Evolutionary conservation across 1,284 basidiomycete species (phyloP), one percentile per base, ranked within the genome.

Genomic region (Cryptococcus floricola): DNA sequence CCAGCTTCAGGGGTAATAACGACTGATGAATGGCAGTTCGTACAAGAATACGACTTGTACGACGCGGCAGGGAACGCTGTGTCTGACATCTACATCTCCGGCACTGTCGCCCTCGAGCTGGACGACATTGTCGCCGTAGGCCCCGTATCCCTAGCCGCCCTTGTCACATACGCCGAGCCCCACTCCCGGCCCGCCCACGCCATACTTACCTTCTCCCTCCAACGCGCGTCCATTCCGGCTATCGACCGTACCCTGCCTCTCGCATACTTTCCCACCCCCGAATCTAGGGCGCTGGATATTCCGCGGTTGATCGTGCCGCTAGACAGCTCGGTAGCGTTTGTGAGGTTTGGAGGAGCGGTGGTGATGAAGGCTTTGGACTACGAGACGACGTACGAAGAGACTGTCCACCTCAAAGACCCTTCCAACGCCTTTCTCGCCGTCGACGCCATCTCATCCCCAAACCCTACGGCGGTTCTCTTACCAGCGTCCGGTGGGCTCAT

Each of bases 331-430:
- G 69, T 69, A 7, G 76, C 73, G 5, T 78, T 79, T 53, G 66
- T 79, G 39, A 64, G 69, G 16, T 78, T 80, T 42, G 65, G 73
- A 9, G 70, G 74, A 39, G 67, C 67, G 4, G 65, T 79, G 16
- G 67, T 79, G 18, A 60, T 76, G 50, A 56, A 72, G 2, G 76
- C 76, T 1, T 59, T 78, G 4, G 53, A 59, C 14, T 53, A 58
- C 19, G 51, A 57, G 31, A 58, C 54, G 9, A 61, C 68, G 4
- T 74, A 77, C 56, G 75, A 76, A 52, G 74, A 77, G 48, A 62
- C 63, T 25, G 65, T 78, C 42, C 52, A 64, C 16, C 66, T 78
- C 41, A 68, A 68, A 53, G 70, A 75, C 50, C 52, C 69, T 0
- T 56, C 62, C n/a, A 76, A 78, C 50, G 68, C 69, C 1, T 74